phyloP scores from a whole-genome alignment of 306 rosid genomes.

The Dalbergia cochinchinensis region DNA sequence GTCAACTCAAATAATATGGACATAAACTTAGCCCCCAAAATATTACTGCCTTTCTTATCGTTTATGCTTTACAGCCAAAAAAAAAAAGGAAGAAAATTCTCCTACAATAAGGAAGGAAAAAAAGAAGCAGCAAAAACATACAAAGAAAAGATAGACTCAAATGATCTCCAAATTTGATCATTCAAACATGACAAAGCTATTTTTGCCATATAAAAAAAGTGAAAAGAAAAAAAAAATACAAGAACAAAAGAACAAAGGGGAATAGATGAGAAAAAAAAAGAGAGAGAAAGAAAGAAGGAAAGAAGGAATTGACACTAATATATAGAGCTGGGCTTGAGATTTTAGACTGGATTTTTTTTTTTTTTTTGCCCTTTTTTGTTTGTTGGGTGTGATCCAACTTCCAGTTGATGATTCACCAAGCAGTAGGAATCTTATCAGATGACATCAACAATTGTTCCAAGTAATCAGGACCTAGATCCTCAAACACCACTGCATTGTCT shows the following conservation, averaged over 20 bases:
- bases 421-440: slow-evolving; percentile 51
- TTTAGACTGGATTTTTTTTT: background rate
- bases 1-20: slow-evolving; percentile 39
- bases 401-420: slow-evolving; percentile 37
- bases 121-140: background rate
- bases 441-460: slow-evolving; percentile 81
- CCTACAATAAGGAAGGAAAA: background rate
- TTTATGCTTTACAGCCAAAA: slow-evolving; percentile 39
- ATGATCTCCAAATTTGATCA: slow-evolving; percentile 48
- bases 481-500: slow-evolving; percentile 79
- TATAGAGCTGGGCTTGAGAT: background rate
- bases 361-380: too few relatives aligned
- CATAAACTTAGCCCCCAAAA: slow-evolving; percentile 33
- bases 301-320: slow-evolving; percentile 15
- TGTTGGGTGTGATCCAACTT: background rate
- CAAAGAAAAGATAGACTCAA: slow-evolving; percentile 27
- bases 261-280: too few relatives aligned
- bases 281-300: too few relatives aligned
- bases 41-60: slow-evolving; percentile 42
- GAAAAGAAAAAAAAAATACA: background rate
- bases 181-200: slow-evolving; percentile 34
- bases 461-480: slow-evolving; percentile 91
- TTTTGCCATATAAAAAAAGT: background rate
- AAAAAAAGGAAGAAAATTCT: slow-evolving; percentile 3
- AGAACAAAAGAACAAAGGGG: slow-evolving; percentile 30